phyloP scores from a whole-genome alignment of 192 early-diverging fungal species.

The Coemansia umbellata region DNA sequence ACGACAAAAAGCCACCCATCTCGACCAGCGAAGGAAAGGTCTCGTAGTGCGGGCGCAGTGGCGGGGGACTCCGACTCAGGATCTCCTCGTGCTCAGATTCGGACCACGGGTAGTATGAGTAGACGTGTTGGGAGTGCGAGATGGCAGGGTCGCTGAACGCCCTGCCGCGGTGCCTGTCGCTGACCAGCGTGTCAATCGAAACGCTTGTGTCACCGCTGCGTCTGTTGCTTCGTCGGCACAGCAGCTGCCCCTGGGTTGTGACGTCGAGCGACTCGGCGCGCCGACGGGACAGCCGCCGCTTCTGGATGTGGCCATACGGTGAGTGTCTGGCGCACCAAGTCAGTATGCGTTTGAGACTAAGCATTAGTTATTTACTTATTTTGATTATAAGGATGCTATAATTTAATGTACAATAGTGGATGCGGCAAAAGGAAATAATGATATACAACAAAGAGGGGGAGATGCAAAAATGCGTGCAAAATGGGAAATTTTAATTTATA shows the following conservation, averaged over 20 bases:
- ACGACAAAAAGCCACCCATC: conserved; percentile 43
- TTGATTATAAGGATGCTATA: no score
- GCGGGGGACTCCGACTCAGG: conserved; percentile 38
- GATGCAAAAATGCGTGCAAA: no score
- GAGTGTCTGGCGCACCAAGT: conserved; percentile 32
- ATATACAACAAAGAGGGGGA: no score
- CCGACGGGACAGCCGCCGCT: conserved; percentile 17
- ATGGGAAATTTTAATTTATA: no score
- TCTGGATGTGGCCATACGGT: not conserved
- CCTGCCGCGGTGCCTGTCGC: conserved; percentile 24
- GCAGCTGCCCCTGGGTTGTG: not conserved
- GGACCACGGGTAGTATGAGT: conserved; percentile 49
- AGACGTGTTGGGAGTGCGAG: conserved; percentile 16
- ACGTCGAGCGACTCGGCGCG: conserved; percentile 16
- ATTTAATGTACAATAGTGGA: no score
- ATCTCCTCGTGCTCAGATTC: conserved; percentile 45
- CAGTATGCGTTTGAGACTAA: conserved; percentile 25
- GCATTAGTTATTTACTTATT: conserved; percentile 3
- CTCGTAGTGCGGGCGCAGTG: conserved; percentile 34
- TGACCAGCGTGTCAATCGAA: conserved; percentile 39
- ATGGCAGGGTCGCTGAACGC: conserved; percentile 30
- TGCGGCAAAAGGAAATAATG: no score
- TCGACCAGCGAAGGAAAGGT: conserved; percentile 48
- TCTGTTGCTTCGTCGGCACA: no score
- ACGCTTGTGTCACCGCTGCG: not conserved